These are phyloP conservation scores for Marasmius tenuissimus DNA, from an alignment of 1,284 basidiomycete genomes.

Conservation along the genomic window DNA sequence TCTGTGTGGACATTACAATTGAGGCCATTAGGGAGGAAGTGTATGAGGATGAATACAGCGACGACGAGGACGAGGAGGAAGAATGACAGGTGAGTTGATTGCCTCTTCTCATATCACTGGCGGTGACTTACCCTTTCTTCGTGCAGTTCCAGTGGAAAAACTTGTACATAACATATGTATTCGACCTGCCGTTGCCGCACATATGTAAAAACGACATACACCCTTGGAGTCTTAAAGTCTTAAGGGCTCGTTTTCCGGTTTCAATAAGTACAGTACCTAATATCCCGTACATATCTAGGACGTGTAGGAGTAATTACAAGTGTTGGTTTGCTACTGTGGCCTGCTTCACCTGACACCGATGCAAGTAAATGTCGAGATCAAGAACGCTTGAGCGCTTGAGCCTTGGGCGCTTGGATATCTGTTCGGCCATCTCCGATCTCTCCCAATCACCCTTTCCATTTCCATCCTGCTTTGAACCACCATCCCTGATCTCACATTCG, in stretches of 20 bases:
- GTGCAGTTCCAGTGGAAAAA: background rate
- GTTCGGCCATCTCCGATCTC: background rate
- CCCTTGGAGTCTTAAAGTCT: no score
- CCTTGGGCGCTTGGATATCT: no score
- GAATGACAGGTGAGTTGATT: constrained; percentile 22
- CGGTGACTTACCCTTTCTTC: no score
- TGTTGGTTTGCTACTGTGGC: no score
- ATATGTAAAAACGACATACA: no score
- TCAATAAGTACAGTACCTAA: no score
- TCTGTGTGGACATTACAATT: constrained; percentile 1
- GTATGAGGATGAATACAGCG: background rate
- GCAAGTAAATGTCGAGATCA: no score
- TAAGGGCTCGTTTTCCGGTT: no score
- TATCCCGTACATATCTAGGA: no score
- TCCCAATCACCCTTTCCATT: constrained; percentile 1
- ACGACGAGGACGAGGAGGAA: constrained; percentile 25
- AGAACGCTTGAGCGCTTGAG: no score
- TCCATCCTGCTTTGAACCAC: background rate
- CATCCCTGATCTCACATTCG: background rate
- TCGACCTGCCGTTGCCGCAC: background rate
- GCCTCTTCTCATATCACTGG: background rate
- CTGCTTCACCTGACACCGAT: no score
- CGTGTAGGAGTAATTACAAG: no score
- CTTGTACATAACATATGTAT: background rate
- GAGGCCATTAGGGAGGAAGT: background rate